These are phyloP conservation scores for Melastoma malabathricum DNA, from an alignment of 345 rosid genomes.

Conservation along the genomic window DNA sequence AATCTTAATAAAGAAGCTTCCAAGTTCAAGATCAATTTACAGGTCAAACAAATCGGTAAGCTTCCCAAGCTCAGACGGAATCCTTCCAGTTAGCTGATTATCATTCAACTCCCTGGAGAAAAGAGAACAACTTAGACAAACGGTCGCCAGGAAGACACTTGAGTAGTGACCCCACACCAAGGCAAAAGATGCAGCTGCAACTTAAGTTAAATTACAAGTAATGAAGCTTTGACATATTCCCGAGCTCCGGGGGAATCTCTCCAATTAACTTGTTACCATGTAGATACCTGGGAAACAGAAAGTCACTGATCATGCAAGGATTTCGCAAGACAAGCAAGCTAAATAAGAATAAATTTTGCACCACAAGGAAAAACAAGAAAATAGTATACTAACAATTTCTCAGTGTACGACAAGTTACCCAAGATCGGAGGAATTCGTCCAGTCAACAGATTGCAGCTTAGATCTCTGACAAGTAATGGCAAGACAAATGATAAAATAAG, in stretches of 20 bases:
- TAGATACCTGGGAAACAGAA: conserved; percentile 49
- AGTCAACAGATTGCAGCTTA: conserved; percentile 74
- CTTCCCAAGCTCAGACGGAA: conserved; percentile 92
- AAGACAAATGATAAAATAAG: conserved; percentile 1
- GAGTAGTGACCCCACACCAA: too few relatives aligned
- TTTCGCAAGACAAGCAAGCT: background rate
- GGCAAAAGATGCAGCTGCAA: too few relatives aligned
- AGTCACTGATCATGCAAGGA: too few relatives aligned
- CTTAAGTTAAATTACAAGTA: conserved; percentile 43
- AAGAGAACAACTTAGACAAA: too few relatives aligned
- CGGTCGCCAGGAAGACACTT: too few relatives aligned
- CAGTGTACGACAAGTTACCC: conserved; percentile 82
- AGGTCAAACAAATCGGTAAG: conserved; percentile 88
- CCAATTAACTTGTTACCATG: conserved; percentile 75
- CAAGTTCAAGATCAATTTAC: conserved; percentile 28
- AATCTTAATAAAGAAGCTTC: too few relatives aligned
- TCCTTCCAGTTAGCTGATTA: conserved; percentile 56
- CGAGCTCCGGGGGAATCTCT: conserved; percentile 80
- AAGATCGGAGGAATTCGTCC: conserved; percentile 84
- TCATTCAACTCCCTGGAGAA: conserved; percentile 73
- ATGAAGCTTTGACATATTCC: conserved; percentile 93
- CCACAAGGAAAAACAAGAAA: background rate
- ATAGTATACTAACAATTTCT: conserved; percentile 58
- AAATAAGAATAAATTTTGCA: background rate
- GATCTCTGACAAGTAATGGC: conserved; percentile 35